Base-by-base conservation (phyloP, 2,329 filamentous ascomycete species). In the Lecanicillium sp. region DNA sequence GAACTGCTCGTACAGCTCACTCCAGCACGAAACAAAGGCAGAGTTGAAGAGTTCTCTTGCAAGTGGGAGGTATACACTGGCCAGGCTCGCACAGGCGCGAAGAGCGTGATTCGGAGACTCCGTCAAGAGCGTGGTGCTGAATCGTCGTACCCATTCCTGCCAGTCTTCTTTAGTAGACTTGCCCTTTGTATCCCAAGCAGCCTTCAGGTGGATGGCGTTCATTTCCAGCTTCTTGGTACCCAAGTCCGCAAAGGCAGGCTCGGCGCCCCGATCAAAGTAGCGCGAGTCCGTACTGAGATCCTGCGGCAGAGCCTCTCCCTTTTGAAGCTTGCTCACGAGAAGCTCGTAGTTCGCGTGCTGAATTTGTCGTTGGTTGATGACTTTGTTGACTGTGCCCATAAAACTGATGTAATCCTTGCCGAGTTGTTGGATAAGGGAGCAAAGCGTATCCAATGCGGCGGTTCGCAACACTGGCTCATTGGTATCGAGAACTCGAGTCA, bases 161-260 rank as follows among this genome's bases (percentile, higher is more conserved):
- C 93, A 99, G 67, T 99, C 93, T 62, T 99, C 93, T 59, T 90
- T 90, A 9, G 93, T 99, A 0, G 91, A 96, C 62, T 96, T 96
- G 52, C 94, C 90, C 51, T 86, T 90, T 0, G 94, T 93, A 58
- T 97, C 93, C 93, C 93, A 99, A 0, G 94, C 93, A 54, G 86
- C 86, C 67, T 97, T 96, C 19, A 99, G 74, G 71, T 98, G 94
- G 54, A 97, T 90, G 43, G 95, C 90, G 57, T 98, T 99, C 66
- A 97, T 91, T 52, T 95, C 90, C 27, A 97, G 77, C 67, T 97
- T 97, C 73, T 95, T 96, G 11, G 86, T 87, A 2, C 84, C 83
- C 37, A 94, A 85, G 55, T 97, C 91, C 0, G 87, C 82, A 58
- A 90, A 86, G 5, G 84, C 81, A 4, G 84, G 77, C 54, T 97